Evolutionary conservation across 495 filamentous ascomycete species (phyloP).

Genomic region (Penicillium coffeae): DNA sequence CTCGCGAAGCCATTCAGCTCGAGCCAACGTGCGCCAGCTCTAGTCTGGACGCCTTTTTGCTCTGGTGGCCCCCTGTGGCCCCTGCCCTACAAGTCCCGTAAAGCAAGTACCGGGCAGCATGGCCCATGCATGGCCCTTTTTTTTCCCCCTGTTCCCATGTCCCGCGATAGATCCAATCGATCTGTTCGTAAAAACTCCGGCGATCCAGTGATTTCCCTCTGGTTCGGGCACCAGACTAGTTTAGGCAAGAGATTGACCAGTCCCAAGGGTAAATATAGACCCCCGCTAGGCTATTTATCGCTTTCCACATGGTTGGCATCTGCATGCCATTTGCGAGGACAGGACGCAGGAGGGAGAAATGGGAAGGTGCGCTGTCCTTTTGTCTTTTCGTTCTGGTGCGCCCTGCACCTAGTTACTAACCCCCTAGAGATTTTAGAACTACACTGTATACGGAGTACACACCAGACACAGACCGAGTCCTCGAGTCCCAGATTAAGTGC

Average conservation of each 20-base stretch:
- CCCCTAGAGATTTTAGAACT: no score
- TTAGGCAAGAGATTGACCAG: constrained; percentile 1
- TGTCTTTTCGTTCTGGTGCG: no score
- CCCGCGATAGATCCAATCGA: neutral
- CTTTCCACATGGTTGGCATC: constrained; percentile 42
- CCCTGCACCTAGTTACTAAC: no score
- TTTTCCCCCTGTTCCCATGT: no score
- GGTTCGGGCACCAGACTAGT: neutral
- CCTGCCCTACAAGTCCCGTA: neutral
- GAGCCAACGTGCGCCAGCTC: neutral
- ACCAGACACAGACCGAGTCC: no score
- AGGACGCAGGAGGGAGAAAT: no score
- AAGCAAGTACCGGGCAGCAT: neutral
- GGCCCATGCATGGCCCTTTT: neutral
- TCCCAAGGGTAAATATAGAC: neutral
- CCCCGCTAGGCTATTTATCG: neutral
- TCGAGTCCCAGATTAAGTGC: no score
- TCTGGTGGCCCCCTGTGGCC: neutral
- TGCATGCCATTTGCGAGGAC: constrained; percentile 31
- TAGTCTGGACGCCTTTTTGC: no score
- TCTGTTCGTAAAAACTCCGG: neutral
- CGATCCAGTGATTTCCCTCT: neutral
- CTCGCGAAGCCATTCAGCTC: neutral
- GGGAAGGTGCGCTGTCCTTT: no score
- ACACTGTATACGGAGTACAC: no score